Evolutionary conservation across 2,329 filamentous ascomycete species (phyloP).

Genomic region (Talaromyces sp.): DNA sequence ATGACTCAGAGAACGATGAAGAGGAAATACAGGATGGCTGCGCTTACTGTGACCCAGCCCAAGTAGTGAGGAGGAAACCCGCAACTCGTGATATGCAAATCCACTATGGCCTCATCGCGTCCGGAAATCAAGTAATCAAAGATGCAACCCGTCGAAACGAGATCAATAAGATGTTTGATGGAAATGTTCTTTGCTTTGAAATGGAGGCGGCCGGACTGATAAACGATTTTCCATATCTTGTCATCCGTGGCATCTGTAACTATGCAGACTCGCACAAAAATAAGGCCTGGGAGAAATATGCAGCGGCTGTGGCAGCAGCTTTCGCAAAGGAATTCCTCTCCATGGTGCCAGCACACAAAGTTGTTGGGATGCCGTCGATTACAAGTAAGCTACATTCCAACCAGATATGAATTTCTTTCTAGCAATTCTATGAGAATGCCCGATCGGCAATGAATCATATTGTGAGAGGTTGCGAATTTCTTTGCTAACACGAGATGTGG

Average conservation of each 20-base stretch:
- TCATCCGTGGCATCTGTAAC: constrained; percentile 13
- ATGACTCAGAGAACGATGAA: not conserved
- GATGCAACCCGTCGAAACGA: not conserved
- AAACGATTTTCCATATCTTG: constrained; percentile 10
- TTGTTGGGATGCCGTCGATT: too few relatives aligned
- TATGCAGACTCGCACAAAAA: constrained; percentile 14
- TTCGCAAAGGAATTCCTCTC: constrained; percentile 10
- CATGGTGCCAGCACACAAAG: not conserved
- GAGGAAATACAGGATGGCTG: not conserved
- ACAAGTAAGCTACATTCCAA: too few relatives aligned
- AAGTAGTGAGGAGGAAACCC: not conserved
- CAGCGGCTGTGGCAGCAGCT: constrained; percentile 9
- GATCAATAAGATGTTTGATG: not conserved
- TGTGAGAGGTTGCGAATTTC: too few relatives aligned
- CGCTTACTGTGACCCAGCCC: not conserved
- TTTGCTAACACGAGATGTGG: too few relatives aligned
- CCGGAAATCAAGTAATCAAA: constrained; percentile 7
- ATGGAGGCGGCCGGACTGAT: constrained; percentile 12
- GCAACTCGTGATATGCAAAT: not conserved
- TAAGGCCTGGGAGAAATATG: constrained; percentile 12
- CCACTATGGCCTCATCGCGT: constrained; percentile 13
- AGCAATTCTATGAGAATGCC: too few relatives aligned
- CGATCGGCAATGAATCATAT: too few relatives aligned
- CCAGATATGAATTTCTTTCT: too few relatives aligned
- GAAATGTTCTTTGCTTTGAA: constrained; percentile 9